Evolutionary conservation across 371 early-diverging fungal species (phyloP), one percentile per base, ranked within the genome.

Genomic region (Syncephalis fuscata): DNA sequence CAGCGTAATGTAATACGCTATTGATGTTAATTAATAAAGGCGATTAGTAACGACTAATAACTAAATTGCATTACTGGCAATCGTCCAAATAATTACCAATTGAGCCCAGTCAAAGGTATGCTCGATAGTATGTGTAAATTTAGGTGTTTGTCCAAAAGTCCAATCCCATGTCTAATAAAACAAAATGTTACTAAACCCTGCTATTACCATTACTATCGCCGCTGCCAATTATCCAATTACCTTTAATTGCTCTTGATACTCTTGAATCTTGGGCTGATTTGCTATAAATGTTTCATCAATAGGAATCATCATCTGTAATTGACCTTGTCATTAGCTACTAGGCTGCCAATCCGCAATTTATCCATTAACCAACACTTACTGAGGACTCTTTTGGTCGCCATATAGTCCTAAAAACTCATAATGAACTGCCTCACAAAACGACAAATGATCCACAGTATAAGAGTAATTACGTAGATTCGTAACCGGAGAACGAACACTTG

Each of bases 141-240:
- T 80, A 9, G 95, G 93, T 15, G 93, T 92, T 64, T 89, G 86
- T 3, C 89, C 92, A 52, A 72, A 92, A 37, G 76, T 74, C 92
- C 92, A 94, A 32, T 89, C 86, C 87, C 88, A 89, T 17, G 81
- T 70, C 64, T 71, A 51, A 40, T 68, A 50, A n/a, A n/a, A n/a
- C n/a, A n/a, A n/a, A n/a, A n/a, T n/a, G n/a, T n/a, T n/a, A n/a
- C n/a, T n/a, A n/a, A n/a, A n/a, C n/a, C n/a, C n/a, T n/a, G n/a
- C n/a, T n/a, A 21, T 16, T 37, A 39, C 16, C 3, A 23, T 15
- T 40, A 1, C 20, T 47, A 3, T 39, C 36, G 2, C 15, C 26
- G 25, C 19, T 50, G 21, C 22, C 16, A 32, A 11, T 17, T 10
- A 11, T 27, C 11, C 11, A 44, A 16, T 50, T 43, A 58, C 65